phyloP scores from a whole-genome alignment of 352 stramenopile species.

The Phytophthora capsici region DNA sequence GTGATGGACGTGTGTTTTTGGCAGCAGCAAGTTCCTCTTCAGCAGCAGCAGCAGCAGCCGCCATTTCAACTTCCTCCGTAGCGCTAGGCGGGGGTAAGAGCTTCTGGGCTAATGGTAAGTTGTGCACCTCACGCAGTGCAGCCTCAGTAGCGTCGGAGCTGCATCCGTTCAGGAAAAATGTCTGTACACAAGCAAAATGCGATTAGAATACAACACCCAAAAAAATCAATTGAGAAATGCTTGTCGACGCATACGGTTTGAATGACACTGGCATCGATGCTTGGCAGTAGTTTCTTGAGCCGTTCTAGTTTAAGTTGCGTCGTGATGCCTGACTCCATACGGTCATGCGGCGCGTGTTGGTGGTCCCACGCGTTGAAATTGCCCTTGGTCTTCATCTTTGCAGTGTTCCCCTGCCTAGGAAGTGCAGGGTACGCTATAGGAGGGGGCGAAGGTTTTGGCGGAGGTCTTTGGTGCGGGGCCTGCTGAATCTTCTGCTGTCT shows the following conservation, averaged over 20 bases:
- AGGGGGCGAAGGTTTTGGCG: constrained; percentile 37
- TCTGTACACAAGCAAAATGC: constrained; percentile 41
- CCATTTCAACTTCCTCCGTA: constrained; percentile 36
- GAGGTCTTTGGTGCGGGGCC: constrained; percentile 31
- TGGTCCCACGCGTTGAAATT: constrained; percentile 43
- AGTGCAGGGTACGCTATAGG: constrained; percentile 33
- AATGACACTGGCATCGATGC: constrained; percentile 59
- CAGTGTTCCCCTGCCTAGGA: constrained; percentile 8
- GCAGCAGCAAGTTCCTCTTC: constrained; percentile 22
- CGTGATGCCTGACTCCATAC: constrained; percentile 57
- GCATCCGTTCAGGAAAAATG: constrained; percentile 69
- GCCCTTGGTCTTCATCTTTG: constrained; percentile 18
- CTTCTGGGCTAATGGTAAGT: constrained; percentile 45
- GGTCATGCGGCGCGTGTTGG: constrained; percentile 24
- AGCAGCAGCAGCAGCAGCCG: constrained; percentile 21
- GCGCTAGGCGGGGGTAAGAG: constrained; percentile 7
- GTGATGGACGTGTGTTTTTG: constrained; percentile 5
- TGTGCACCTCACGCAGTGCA: constrained; percentile 66
- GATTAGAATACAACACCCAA: constrained; percentile 4
- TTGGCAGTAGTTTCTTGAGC: constrained; percentile 61
- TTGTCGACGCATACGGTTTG: constrained; percentile 45
- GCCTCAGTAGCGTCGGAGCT: constrained; percentile 74
- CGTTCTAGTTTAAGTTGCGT: constrained; percentile 74
- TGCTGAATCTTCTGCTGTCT: constrained; percentile 36
- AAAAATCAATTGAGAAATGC: not conserved